phyloP scores from a whole-genome alignment of 768 basidiomycete genomes.

The Auricularia sp. region DNA sequence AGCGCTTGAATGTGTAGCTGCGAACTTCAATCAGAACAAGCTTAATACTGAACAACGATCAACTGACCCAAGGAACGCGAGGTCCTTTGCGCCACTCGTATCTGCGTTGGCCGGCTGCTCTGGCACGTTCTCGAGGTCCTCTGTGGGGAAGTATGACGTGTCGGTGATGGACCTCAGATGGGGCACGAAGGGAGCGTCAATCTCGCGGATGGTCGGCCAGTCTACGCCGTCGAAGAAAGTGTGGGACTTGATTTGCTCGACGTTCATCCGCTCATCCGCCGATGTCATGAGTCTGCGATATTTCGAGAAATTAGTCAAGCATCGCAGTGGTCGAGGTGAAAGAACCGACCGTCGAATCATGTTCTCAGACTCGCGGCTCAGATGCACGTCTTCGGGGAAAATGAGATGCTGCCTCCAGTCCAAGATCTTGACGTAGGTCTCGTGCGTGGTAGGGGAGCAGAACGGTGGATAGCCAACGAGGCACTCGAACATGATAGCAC shows the following conservation, averaged over 20 bases:
- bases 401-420: slow-evolving; percentile 80
- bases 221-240: slow-evolving; percentile 95
- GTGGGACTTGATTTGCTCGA: slow-evolving; percentile 85
- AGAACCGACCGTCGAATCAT: slow-evolving; percentile 78
- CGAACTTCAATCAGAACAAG: too few relatives aligned
- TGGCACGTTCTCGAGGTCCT: slow-evolving; percentile 73
- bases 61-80: slow-evolving; percentile 47
- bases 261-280: slow-evolving; percentile 61
- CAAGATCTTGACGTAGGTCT: slow-evolving; percentile 96
- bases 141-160: slow-evolving; percentile 96
- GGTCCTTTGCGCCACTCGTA: slow-evolving; percentile 36
- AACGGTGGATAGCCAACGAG: slow-evolving; percentile 95
- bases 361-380: slow-evolving; percentile 86
- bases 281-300: slow-evolving; percentile 65
- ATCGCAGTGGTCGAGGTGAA: slow-evolving; percentile 5
- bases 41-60: too few relatives aligned
- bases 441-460: slow-evolving; percentile 92
- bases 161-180: slow-evolving; percentile 88
- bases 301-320: not conserved
- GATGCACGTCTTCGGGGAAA: slow-evolving; percentile 91
- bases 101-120: slow-evolving; percentile 35
- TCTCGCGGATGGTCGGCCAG: slow-evolving; percentile 77
- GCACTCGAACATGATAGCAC: slow-evolving; percentile 98
- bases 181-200: slow-evolving; percentile 95
- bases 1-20: slow-evolving; percentile 75